Conservation (phyloP, 129 eudicot species). For the Centella asiatica region DNA sequence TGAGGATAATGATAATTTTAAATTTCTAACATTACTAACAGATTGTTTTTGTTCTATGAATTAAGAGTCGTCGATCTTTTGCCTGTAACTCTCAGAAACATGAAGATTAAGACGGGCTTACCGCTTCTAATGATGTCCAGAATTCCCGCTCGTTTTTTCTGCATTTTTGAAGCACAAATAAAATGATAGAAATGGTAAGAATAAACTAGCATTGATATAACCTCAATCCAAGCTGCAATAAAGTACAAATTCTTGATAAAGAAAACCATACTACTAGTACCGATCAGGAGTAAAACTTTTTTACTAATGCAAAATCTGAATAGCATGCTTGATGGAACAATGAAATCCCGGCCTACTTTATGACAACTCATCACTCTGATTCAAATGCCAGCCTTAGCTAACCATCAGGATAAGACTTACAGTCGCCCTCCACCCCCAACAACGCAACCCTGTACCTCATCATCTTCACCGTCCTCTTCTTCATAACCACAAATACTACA, state of each 20-base stretch:
- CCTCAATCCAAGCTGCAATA: not conserved
- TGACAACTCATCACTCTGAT: not conserved
- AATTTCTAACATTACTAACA: too few relatives aligned
- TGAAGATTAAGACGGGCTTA: not conserved
- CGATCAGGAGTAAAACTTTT: not conserved
- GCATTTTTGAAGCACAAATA: not conserved
- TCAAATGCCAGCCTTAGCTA: not conserved
- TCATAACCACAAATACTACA: not conserved
- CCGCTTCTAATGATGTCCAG: conserved; percentile 5
- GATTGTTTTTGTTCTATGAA: too few relatives aligned
- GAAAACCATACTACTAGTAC: not conserved
- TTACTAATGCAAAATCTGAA: not conserved
- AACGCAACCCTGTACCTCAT: not conserved
- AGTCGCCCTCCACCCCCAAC: not conserved
- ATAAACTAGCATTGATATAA: not conserved
- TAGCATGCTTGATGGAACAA: not conserved
- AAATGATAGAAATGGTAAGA: not conserved
- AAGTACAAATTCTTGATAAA: not conserved
- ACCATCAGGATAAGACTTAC: not conserved
- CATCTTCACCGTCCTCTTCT: not conserved
- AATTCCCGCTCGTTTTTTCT: conserved; percentile 4
- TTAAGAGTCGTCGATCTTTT: too few relatives aligned
- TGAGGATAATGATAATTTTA: too few relatives aligned
- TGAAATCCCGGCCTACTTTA: not conserved
- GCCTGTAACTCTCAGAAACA: not conserved